These are phyloP conservation scores for Talaromyces sp. DNA, from an alignment of 2,329 filamentous ascomycete genomes.

Conservation along the genomic window DNA sequence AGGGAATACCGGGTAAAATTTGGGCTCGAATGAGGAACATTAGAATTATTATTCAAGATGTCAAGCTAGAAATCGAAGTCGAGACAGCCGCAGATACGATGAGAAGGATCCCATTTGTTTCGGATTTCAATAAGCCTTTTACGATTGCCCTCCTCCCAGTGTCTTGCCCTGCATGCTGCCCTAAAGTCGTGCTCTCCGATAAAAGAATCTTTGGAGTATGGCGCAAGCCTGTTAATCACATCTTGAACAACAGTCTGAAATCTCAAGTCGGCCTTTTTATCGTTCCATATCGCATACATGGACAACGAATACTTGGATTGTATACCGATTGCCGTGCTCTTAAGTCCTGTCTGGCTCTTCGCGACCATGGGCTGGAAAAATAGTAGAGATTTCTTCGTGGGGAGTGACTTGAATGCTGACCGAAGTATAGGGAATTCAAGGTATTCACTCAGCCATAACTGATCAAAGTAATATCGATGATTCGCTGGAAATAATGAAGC, in stretches of 20 bases:
- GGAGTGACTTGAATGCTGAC: neutral
- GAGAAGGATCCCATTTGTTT: neutral
- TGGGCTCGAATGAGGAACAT: neutral
- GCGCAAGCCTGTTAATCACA: neutral
- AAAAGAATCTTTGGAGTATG: neutral
- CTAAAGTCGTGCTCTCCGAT: neutral
- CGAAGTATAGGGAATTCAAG: neutral
- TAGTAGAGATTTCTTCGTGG: neutral
- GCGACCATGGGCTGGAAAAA: neutral
- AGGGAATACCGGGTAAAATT: neutral
- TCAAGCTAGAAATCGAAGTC: neutral
- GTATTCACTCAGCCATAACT: neutral
- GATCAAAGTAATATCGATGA: neutral
- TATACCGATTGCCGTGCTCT: neutral
- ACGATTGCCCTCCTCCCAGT: neutral
- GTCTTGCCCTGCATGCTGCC: neutral
- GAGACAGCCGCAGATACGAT: neutral
- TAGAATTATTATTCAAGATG: neutral
- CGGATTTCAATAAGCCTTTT: neutral
- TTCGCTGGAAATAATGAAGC: neutral
- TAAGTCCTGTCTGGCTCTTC: neutral
- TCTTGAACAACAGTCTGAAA: neutral
- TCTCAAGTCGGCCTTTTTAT: neutral
- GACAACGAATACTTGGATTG: neutral
- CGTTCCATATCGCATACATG: neutral